Conservation (phyloP, 73 alveolate species). For the Uronychia binucleata region DNA sequence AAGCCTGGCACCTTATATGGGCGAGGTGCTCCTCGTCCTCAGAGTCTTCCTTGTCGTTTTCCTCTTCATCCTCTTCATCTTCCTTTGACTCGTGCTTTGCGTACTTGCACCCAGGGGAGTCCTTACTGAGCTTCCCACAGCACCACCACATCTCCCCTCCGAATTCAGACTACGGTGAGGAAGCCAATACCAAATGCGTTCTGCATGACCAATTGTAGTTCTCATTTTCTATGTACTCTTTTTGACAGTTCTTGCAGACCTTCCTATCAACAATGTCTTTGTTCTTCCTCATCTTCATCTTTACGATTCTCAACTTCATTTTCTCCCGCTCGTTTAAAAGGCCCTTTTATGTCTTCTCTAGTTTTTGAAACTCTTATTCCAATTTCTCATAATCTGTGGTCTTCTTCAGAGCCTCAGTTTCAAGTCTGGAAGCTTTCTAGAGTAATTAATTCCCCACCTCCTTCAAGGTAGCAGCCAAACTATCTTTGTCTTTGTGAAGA, state of each 20-base stretch:
- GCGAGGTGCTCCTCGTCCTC: conserved; percentile 30
- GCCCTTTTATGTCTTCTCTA: conserved; percentile 27
- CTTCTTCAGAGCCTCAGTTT: background rate
- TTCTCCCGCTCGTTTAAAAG: conserved; percentile 45
- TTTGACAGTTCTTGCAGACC: conserved; percentile 61
- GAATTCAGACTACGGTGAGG: conserved; percentile 32
- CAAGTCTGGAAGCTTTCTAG: background rate
- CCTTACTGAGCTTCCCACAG: conserved; percentile 60
- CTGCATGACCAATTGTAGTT: conserved; percentile 71
- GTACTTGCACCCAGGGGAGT: conserved; percentile 60
- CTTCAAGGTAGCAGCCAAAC: background rate
- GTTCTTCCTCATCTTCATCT: conserved; percentile 36
- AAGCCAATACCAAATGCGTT: conserved; percentile 37
- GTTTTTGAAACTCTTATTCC: conserved; percentile 14
- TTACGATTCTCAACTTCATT: conserved; percentile 35
- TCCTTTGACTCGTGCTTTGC: conserved; percentile 64
- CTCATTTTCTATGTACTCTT: conserved; percentile 54
- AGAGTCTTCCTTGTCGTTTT: conserved; percentile 20
- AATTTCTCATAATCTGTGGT: background rate
- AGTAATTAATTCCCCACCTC: conserved; percentile 6
- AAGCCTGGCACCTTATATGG: conserved; percentile 43
- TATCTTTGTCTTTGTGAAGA: background rate
- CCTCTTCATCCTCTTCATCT: conserved; percentile 66
- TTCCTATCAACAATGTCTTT: conserved; percentile 15
- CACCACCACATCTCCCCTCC: conserved; percentile 79